These are phyloP conservation scores for Tylopilus vinaceipallidus DNA, from an alignment of 768 basidiomycete genomes.

Conservation along the genomic window DNA sequence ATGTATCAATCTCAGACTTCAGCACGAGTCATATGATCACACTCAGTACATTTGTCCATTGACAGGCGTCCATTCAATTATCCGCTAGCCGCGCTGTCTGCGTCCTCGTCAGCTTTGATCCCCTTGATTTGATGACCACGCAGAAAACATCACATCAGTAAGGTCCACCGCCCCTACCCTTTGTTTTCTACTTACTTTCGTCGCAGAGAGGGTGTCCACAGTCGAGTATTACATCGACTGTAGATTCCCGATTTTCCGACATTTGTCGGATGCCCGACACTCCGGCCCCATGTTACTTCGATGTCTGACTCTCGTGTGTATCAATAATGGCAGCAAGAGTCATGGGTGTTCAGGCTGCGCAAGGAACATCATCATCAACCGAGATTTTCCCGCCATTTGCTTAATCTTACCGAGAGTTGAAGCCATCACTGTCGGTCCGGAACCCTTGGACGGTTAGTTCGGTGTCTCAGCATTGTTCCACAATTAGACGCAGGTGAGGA, in stretches of 20 bases:
- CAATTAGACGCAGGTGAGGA: not conserved
- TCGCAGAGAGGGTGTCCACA: not conserved
- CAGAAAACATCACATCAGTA: too few relatives aligned
- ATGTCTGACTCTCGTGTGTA: not conserved
- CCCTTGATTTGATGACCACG: not conserved
- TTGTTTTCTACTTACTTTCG: not conserved
- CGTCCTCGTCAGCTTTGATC: not conserved
- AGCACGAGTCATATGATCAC: not conserved
- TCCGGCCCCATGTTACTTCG: not conserved
- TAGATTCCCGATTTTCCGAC: not conserved
- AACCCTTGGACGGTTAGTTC: not conserved
- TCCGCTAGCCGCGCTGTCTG: not conserved
- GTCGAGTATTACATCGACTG: not conserved
- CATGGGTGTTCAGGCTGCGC: not conserved
- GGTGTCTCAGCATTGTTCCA: not conserved
- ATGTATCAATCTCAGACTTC: not conserved
- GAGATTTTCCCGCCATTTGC: not conserved
- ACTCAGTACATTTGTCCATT: not conserved
- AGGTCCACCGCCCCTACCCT: too few relatives aligned
- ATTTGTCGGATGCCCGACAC: constrained; percentile 1
- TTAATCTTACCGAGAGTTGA: not conserved
- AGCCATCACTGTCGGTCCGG: too few relatives aligned
- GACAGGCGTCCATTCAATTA: not conserved
- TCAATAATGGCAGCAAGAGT: not conserved
- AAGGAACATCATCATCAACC: not conserved